Evolutionary conservation across 2,329 filamentous ascomycete genomes (phyloP).

Genomic region (Cladorrhinum sp.): DNA sequence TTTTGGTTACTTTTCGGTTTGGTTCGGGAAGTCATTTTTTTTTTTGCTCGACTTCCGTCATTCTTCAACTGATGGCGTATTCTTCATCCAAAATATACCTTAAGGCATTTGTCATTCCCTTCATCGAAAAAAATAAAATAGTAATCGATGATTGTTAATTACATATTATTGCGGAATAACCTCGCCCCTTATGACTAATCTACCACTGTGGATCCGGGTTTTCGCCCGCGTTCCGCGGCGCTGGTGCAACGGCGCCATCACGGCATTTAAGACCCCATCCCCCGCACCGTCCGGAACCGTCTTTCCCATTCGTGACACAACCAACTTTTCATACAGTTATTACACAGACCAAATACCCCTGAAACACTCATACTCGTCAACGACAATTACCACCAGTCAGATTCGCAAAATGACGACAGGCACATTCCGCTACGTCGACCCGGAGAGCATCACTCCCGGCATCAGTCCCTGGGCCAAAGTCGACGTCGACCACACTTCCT

Average conservation of each 20-base stretch:
- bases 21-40: no score
- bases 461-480: conserved; percentile 64
- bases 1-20: no score
- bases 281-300: neutral
- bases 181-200: neutral
- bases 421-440: conserved; percentile 60
- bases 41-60: no score
- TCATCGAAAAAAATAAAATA: neutral
- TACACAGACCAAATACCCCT: no score
- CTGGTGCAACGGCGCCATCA: neutral
- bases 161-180: neutral
- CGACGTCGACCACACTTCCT: conserved; percentile 57
- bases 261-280: neutral
- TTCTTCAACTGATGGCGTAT: neutral
- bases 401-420: conserved; percentile 21
- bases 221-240: neutral
- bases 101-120: neutral
- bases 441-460: conserved; percentile 37
- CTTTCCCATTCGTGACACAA: neutral
- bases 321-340: neutral
- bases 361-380: no score
- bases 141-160: neutral
- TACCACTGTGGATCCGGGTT: neutral
- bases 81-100: neutral
- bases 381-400: no score